phyloP scores from a whole-genome alignment of 768 basidiomycete species.

The Mycena haematopus region DNA sequence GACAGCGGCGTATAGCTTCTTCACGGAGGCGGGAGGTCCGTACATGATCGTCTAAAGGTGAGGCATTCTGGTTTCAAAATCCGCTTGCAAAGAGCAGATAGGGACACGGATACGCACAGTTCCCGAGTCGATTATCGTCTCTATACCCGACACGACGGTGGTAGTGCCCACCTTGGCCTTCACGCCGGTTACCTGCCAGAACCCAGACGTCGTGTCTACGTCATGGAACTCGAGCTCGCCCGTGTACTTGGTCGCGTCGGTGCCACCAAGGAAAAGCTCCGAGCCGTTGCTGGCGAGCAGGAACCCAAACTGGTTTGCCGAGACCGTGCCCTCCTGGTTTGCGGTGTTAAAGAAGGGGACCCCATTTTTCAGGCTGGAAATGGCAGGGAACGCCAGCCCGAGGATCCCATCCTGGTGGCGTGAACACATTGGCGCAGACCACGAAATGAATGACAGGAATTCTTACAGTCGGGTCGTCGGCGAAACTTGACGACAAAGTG shows the following conservation, averaged over 20 bases:
- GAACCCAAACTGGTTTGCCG: constrained; percentile 49
- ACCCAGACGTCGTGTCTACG: constrained; percentile 34
- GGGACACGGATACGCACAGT: constrained; percentile 36
- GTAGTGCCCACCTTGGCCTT: constrained; percentile 25
- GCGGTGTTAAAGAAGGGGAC: constrained; percentile 51
- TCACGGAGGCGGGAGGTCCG: constrained; percentile 28
- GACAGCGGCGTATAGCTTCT: neutral
- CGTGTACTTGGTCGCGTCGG: constrained; percentile 50
- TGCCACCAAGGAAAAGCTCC: constrained; percentile 60
- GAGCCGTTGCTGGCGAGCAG: constrained; percentile 46
- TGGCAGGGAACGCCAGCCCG: constrained; percentile 44
- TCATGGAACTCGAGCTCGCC: constrained; percentile 44
- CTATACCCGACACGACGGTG: constrained; percentile 14
- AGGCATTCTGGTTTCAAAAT: too few relatives aligned
- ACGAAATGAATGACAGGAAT: neutral
- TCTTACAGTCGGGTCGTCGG: constrained; percentile 8
- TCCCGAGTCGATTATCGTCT: constrained; percentile 45
- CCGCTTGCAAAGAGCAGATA: neutral
- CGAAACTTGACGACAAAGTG: constrained; percentile 37
- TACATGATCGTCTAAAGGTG: constrained; percentile 21
- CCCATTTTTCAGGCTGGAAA: constrained; percentile 37
- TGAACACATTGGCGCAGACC: neutral
- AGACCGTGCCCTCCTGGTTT: constrained; percentile 37
- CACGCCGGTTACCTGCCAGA: constrained; percentile 34
- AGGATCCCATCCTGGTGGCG: constrained; percentile 21